phyloP scores from a whole-genome alignment of 306 rosid genomes.

The Leucaena leucocephala region DNA sequence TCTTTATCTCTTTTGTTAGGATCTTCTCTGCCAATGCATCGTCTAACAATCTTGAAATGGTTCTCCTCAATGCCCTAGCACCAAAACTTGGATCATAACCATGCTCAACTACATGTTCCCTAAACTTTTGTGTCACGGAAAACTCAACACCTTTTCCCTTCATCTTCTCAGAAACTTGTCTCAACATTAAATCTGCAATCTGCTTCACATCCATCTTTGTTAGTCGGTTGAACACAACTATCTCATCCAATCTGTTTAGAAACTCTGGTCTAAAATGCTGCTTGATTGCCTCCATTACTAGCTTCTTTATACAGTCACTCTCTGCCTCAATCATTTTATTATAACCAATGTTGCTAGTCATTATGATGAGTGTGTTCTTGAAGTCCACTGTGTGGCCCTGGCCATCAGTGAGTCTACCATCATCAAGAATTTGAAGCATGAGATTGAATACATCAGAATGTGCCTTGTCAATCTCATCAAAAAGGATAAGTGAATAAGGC shows the following conservation, averaged over 20 bases:
- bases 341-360: slow-evolving; percentile 66
- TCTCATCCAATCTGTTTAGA: slow-evolving; percentile 68
- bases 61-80: slow-evolving; percentile 77
- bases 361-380: slow-evolving; percentile 67
- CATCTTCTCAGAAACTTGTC: slow-evolving; percentile 58
- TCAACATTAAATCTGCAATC: slow-evolving; percentile 64
- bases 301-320: slow-evolving; percentile 55
- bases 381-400: slow-evolving; percentile 72
- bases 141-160: slow-evolving; percentile 60
- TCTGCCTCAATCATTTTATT: slow-evolving; percentile 63
- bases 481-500: slow-evolving; percentile 67
- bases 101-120: slow-evolving; percentile 64
- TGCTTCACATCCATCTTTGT: slow-evolving; percentile 68
- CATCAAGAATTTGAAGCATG: slow-evolving; percentile 83
- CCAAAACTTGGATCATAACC: slow-evolving; percentile 71
- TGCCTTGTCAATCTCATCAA: slow-evolving; percentile 74
- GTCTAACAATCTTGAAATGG: slow-evolving; percentile 77
- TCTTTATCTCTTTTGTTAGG: slow-evolving; percentile 70
- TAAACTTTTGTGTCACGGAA: slow-evolving; percentile 65
- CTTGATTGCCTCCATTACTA: slow-evolving; percentile 66
- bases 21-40: slow-evolving; percentile 83
- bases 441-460: slow-evolving; percentile 66
- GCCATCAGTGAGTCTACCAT: slow-evolving; percentile 69
- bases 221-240: slow-evolving; percentile 61
- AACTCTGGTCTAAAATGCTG: slow-evolving; percentile 72